Conservation (phyloP, 2,329 filamentous ascomycete genomes). For the Dothiorella sarmentorum region DNA sequence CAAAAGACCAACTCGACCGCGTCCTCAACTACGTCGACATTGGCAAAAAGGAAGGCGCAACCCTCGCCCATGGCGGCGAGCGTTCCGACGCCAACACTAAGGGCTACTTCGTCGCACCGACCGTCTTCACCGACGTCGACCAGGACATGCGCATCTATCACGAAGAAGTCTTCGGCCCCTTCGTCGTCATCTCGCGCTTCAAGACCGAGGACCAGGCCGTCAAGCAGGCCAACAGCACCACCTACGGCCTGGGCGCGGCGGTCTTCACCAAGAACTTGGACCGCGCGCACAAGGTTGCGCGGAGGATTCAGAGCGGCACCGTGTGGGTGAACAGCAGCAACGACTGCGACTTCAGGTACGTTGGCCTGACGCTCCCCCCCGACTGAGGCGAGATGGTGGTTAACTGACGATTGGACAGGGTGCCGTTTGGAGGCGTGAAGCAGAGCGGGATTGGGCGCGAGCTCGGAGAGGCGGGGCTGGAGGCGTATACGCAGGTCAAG, state of each 20-base stretch:
- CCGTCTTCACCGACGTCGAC: conserved; percentile 56
- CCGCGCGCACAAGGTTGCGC: conserved; percentile 45
- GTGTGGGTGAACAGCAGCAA: conserved; percentile 51
- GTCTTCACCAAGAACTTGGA: conserved; percentile 50
- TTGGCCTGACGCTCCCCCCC: too few species aligned
- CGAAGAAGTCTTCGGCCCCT: conserved; percentile 61
- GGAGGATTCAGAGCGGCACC: conserved; percentile 46
- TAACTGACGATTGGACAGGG: conserved; percentile 19
- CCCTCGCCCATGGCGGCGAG: conserved; percentile 51
- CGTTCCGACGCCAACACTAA: conserved; percentile 26
- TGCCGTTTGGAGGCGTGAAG: conserved; percentile 63
- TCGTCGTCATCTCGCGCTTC: conserved; percentile 62
- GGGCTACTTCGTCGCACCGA: conserved; percentile 58
- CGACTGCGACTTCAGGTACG: conserved; percentile 22
- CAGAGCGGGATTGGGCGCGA: conserved; percentile 60
- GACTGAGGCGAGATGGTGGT: too few species aligned
- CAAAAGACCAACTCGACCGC: conserved; percentile 61
- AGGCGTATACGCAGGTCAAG: conserved; percentile 60
- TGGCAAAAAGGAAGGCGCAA: conserved; percentile 52
- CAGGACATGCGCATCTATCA: conserved; percentile 54
- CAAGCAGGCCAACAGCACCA: conserved; percentile 46
- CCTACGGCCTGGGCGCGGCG: conserved; percentile 51
- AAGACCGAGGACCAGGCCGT: conserved; percentile 51
- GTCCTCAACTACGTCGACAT: conserved; percentile 56
- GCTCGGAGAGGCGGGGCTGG: conserved; percentile 58